Evolutionary conservation across 768 basidiomycete genomes (phyloP), one percentile per base, ranked within the genome.

Genomic region (Gloeopeniophorella convolvens): DNA sequence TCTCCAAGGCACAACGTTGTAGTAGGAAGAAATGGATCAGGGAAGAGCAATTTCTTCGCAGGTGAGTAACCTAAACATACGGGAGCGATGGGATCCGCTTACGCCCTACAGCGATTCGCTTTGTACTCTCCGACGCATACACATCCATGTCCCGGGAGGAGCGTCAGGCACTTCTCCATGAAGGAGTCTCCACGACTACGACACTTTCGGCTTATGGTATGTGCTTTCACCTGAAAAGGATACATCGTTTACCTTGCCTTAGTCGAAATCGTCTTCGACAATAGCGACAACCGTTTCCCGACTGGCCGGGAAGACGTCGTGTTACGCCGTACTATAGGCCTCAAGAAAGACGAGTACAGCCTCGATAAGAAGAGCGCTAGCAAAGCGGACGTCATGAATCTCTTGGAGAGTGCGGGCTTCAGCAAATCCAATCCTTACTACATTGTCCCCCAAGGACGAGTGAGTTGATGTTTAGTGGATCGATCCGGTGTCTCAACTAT

Each of bases 391-490:
- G 90, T 99, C 16, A 95, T 96, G 90, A 94, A 91, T 62, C 73
- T 98, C 21, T 77, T 99, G 39, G 96, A 98, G 65, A 89, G 85
- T 62, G 96, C 96, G 1, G 95, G 96, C 1, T 99, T 99, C 72
- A 92, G 89, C 70, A 89, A 91, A 63, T 86, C 86, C n/a, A 99
- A 98, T 62, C 96, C 96, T 0, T 99, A 98, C 65, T 99, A 98
- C 62, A 99, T 99, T 58, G 95, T 98, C 0, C 96, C 96, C 2
- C 96, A 99, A 72, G 96, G 96, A 45, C 74, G 95, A 43, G 94
- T 96, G 60, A 67, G 83, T 77, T 13, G 9, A 30, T 24, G 13
- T 18, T 30, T 7, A 30, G 21, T 42, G 2, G 5, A 16, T 26
- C 6, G 44, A n/a, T 11, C 6, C 16, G 16, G 10, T 27, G 13